Base-by-base conservation (phyloP, 2,329 filamentous ascomycete species). In the Paracamarosporium sp. region DNA sequence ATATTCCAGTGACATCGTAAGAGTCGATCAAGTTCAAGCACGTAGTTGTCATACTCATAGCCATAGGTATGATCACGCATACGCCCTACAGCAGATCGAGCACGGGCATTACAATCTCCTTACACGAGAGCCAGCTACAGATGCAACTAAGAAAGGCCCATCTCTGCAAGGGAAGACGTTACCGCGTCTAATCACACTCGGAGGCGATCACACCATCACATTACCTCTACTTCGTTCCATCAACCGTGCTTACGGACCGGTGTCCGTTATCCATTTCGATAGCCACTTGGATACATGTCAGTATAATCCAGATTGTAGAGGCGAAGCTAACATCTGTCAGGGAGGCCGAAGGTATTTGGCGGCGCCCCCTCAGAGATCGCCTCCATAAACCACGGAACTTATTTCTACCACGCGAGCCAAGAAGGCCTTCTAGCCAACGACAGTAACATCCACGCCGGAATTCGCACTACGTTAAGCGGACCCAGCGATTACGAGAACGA, bases 261-360 rank as follows among this genome's bases (percentile, higher is more conserved):
- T 88, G 33, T 87, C 81, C 15, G 85, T 88, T 36, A 85, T 88
- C 57, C 86, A 88, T 72, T 88, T 88, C 67, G 86, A 88, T 70
- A 85, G 81, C 46, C 86, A 88, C 70, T 76, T 87, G 74, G 82
- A 75, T 85, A 88, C 71, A 75, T 87, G 76, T 82, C 73, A 70
- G 75, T 41, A 79, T 50, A 79, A 15, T 6, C 25, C 33, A 4
- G 8, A 11, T 25, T 2, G 6, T 12, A 11, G 7, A 47, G 7
- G 5, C 30, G 20, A 0, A 25, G 20, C 28, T 46, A 22, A 28
- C 15, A 79, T 68, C 4, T 83, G 84, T 62, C 83, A 69, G 91
- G 91, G 91, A 87, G 86, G 57, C 92, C 92, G 41, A 94, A 94
- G 74, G 92, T 95, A 25, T 96, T 96, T 67, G 92, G 92, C 52